phyloP scores from a whole-genome alignment of 2,329 filamentous ascomycete species.

The Grosmannia penicillata region DNA sequence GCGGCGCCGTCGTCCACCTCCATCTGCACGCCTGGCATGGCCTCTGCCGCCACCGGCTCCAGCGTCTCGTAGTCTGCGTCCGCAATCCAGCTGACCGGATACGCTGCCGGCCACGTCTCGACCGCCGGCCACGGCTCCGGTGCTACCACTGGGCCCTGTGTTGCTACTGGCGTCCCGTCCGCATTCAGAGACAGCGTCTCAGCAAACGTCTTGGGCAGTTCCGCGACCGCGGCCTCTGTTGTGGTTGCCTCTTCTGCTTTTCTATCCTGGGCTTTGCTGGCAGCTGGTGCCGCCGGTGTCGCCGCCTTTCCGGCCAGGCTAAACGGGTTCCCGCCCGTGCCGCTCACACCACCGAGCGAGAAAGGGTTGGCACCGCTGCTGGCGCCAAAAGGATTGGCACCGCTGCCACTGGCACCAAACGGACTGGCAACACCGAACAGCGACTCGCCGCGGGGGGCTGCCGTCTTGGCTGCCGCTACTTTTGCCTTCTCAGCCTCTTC shows the following conservation, averaged over 20 bases:
- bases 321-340: conserved; percentile 8
- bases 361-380: no score
- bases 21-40: conserved; percentile 33
- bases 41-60: conserved; percentile 38
- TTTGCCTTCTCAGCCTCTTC: no score
- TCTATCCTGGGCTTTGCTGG: neutral
- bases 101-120: conserved; percentile 51
- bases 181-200: conserved; percentile 60
- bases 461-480: no score
- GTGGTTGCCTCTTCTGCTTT: neutral
- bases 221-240: conserved; percentile 3
- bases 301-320: conserved; percentile 2
- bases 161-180: conserved; percentile 9
- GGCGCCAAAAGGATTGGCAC: conserved; percentile 10
- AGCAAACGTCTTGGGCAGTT: conserved; percentile 50
- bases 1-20: conserved; percentile 24
- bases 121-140: conserved; percentile 63
- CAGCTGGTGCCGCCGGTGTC: neutral
- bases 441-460: conserved; percentile 40
- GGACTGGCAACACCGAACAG: conserved; percentile 44
- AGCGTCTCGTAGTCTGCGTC: conserved; percentile 90
- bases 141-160: conserved; percentile 20
- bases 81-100: conserved; percentile 61
- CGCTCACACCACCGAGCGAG: no score
- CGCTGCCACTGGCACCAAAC: conserved; percentile 5